Evolutionary conservation across 2,329 filamentous ascomycete species (phyloP).

Genomic region (Fusarium sp.): DNA sequence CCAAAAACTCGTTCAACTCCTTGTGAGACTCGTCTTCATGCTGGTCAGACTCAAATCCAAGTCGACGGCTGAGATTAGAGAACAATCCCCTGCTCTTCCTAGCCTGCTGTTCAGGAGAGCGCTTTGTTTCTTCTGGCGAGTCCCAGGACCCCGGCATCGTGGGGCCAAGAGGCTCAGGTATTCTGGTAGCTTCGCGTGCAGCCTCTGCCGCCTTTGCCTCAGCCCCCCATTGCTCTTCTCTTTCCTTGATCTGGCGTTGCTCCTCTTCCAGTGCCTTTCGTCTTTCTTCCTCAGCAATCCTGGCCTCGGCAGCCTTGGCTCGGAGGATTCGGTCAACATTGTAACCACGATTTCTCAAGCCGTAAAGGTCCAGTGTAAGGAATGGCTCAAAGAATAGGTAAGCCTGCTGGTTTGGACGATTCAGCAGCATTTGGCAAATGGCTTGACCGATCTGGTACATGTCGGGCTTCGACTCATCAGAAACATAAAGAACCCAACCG

Average conservation of each 20-base stretch:
- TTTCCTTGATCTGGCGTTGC: conserved; percentile 72
- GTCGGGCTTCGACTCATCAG: conserved; percentile 75
- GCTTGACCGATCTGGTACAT: conserved; percentile 94
- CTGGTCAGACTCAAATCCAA: conserved; percentile 72
- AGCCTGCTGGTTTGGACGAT: conserved; percentile 87
- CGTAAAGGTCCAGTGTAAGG: conserved; percentile 83
- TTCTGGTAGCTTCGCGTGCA: conserved; percentile 55
- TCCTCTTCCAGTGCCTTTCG: conserved; percentile 81
- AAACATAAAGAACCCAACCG: conserved; percentile 80
- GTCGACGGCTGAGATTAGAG: conserved; percentile 73
- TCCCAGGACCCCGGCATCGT: conserved; percentile 83
- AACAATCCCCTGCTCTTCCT: conserved; percentile 71
- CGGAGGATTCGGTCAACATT: conserved; percentile 95
- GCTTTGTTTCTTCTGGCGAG: conserved; percentile 66
- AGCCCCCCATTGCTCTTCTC: conserved; percentile 58
- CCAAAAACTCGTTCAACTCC: conserved; percentile 59
- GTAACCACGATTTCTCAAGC: conserved; percentile 88
- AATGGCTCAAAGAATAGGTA: conserved; percentile 93
- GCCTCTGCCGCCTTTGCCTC: conserved; percentile 56
- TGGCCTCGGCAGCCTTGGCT: conserved; percentile 86
- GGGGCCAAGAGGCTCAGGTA: conserved; percentile 56
- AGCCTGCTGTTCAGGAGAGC: conserved; percentile 50
- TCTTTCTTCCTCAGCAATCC: conserved; percentile 85
- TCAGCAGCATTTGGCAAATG: conserved; percentile 83
- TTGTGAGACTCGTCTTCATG: conserved; percentile 57